These are phyloP conservation scores for Xylaria sp. DNA, from an alignment of 2,329 filamentous ascomycete genomes.

Conservation along the genomic window DNA sequence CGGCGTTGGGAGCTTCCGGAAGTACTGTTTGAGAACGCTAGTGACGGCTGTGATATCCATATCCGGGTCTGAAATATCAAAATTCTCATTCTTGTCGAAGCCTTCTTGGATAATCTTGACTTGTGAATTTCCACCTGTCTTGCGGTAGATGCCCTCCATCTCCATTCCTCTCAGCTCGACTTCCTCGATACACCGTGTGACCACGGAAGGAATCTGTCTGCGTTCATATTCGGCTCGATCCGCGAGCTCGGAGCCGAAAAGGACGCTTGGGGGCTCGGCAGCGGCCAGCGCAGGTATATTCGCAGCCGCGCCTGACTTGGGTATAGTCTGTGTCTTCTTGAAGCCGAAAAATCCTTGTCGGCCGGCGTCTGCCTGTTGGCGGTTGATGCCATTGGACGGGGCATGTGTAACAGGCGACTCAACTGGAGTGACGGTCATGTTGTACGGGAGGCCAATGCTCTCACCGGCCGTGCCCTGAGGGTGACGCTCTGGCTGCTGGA, in stretches of 20 bases:
- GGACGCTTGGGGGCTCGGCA: constrained; percentile 60
- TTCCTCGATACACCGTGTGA: constrained; percentile 93
- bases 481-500: constrained; percentile 61
- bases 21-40: constrained; percentile 95
- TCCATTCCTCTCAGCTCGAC: constrained; percentile 97
- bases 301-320: constrained; percentile 56
- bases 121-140: constrained; percentile 91
- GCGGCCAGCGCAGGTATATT: constrained; percentile 47
- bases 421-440: constrained; percentile 65
- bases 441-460: constrained; percentile 72
- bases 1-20: constrained; percentile 87
- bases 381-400: constrained; percentile 41
- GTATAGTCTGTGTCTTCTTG: constrained; percentile 58
- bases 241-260: constrained; percentile 89
- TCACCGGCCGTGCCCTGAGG: constrained; percentile 63
- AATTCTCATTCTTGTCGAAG: constrained; percentile 85
- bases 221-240: constrained; percentile 88
- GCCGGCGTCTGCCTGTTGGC: constrained; percentile 41
- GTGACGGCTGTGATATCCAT: constrained; percentile 97
- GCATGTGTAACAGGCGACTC: constrained; percentile 50
- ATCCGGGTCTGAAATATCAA: constrained; percentile 90
- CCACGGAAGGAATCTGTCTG: constrained; percentile 85
- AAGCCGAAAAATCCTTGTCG: constrained; percentile 70
- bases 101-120: constrained; percentile 89
- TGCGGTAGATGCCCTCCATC: constrained; percentile 95